Evolutionary conservation across 2,329 filamentous ascomycete genomes (phyloP).

Genomic region (Claviceps sp.): DNA sequence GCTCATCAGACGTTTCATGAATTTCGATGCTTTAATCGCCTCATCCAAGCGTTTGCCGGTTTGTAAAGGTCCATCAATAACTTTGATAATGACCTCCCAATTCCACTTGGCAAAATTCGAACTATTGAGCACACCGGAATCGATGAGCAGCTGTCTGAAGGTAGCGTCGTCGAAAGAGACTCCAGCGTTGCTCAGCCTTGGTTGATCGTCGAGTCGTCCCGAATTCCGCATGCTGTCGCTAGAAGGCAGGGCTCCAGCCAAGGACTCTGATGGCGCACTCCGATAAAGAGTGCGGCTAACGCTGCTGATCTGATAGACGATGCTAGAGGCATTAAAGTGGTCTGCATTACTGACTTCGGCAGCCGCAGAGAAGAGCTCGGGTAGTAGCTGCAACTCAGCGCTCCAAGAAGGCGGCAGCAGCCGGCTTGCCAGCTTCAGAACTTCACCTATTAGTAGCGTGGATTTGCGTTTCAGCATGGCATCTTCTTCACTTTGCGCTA

Average conservation of each 20-base stretch:
- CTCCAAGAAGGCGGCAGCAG: constrained; percentile 74
- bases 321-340: constrained; percentile 71
- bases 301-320: constrained; percentile 96
- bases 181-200: constrained; percentile 31
- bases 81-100: constrained; percentile 81
- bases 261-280: constrained; percentile 42
- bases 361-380: constrained; percentile 68
- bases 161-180: constrained; percentile 44
- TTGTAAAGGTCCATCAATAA: constrained; percentile 85
- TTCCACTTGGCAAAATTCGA: constrained; percentile 95
- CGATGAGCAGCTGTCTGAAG: constrained; percentile 52
- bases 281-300: constrained; percentile 86
- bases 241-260: constrained; percentile 25
- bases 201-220: constrained; percentile 41
- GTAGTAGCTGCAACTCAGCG: constrained; percentile 72
- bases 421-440: constrained; percentile 77
- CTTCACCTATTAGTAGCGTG: constrained; percentile 79
- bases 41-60: constrained; percentile 89
- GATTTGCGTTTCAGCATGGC: constrained; percentile 71
- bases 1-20: constrained; percentile 84
- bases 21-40: constrained; percentile 88
- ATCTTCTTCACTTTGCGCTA: constrained; percentile 56
- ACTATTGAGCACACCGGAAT: constrained; percentile 76
- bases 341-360: constrained; percentile 57
- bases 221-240: constrained; percentile 34